These are phyloP conservation scores for Cucumis hystrix DNA, from an alignment of 306 rosid species.

Conservation along the genomic window DNA sequence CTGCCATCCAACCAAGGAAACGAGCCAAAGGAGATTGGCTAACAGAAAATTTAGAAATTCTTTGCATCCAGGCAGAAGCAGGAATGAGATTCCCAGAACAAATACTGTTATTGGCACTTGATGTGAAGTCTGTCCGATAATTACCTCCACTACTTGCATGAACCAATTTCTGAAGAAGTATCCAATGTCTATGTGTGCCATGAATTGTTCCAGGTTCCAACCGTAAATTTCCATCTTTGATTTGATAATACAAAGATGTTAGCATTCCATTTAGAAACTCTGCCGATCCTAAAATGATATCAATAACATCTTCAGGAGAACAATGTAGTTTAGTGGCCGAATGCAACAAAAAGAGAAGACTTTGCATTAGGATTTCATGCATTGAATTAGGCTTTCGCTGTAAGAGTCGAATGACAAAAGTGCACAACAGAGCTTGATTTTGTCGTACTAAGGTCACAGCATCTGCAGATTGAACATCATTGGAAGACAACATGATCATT, in stretches of 20 bases:
- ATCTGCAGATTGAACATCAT: constrained; percentile 54
- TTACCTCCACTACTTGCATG: constrained; percentile 56
- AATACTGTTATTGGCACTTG: constrained; percentile 28
- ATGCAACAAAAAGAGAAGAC: constrained; percentile 61
- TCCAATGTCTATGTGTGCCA: constrained; percentile 69
- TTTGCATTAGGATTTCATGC: constrained; percentile 90
- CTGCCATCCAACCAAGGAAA: constrained; percentile 96
- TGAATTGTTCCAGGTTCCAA: constrained; percentile 46
- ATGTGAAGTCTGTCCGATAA: constrained; percentile 35
- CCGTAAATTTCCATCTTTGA: constrained; percentile 39
- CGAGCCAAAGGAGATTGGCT: constrained; percentile 64
- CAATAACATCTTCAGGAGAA: constrained; percentile 60
- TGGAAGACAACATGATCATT: constrained; percentile 42
- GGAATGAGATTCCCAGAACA: constrained; percentile 65
- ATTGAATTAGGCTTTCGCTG: constrained; percentile 50
- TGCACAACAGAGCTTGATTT: constrained; percentile 75
- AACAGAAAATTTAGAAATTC: constrained; percentile 52
- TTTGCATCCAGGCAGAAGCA: constrained; percentile 79
- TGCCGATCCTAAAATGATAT: constrained; percentile 61
- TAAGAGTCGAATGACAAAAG: constrained; percentile 49
- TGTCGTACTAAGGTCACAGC: constrained; percentile 84
- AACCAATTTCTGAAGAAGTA: constrained; percentile 69
- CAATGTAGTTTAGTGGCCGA: constrained; percentile 74
- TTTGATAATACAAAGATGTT: constrained; percentile 40
- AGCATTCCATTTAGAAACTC: constrained; percentile 60